Evolutionary conservation across 805 yeast species (phyloP).

Genomic region (Teunomyces atbi): DNA sequence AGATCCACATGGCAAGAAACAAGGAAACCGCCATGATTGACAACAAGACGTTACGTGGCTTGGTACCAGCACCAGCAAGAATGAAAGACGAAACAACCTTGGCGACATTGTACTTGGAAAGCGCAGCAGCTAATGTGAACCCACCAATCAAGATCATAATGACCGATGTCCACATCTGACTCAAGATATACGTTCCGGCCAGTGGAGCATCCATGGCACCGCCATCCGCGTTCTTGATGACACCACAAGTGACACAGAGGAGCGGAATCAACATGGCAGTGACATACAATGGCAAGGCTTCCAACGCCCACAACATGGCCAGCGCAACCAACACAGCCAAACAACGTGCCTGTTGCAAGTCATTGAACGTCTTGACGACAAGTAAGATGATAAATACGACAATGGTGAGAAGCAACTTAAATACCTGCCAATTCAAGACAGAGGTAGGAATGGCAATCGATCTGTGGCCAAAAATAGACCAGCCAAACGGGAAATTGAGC

Average conservation of each 20-base stretch:
- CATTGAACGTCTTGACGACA: constrained; percentile 57
- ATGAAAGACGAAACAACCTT: constrained; percentile 80
- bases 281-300: constrained; percentile 50
- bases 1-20: constrained; percentile 90
- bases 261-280: constrained; percentile 51
- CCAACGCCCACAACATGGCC: constrained; percentile 52
- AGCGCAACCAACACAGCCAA: constrained; percentile 62
- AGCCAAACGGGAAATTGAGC: constrained; percentile 20
- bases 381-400: constrained; percentile 53
- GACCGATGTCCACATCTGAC: constrained; percentile 94
- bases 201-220: constrained; percentile 58
- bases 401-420: constrained; percentile 49
- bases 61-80: constrained; percentile 79
- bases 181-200: constrained; percentile 75
- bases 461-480: constrained; percentile 12
- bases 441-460: constrained; percentile 43
- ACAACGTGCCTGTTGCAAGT: constrained; percentile 66
- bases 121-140: constrained; percentile 90
- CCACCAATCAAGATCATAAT: constrained; percentile 91
- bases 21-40: constrained; percentile 85
- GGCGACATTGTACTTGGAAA: constrained; percentile 88
- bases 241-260: constrained; percentile 44
- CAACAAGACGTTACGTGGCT: constrained; percentile 72
- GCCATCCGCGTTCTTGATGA: constrained; percentile 47
- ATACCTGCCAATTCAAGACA: constrained; percentile 45